Evolutionary conservation across 2,329 filamentous ascomycete genomes (phyloP).

Genomic region (Pseudomassariella vexata): DNA sequence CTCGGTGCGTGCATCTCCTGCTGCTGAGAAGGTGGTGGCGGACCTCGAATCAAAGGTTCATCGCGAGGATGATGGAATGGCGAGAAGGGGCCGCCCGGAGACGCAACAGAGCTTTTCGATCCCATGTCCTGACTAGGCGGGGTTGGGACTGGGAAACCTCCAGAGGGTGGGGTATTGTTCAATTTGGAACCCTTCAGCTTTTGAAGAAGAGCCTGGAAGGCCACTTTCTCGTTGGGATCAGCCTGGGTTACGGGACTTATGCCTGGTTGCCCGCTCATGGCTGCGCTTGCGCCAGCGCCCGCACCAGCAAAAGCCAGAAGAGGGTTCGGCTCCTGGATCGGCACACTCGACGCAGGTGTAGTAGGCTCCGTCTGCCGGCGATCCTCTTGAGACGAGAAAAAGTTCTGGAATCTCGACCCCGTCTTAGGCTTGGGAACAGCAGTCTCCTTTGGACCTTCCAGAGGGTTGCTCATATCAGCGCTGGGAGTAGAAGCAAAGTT

Average conservation of each 20-base stretch:
- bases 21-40: slow-evolving; percentile 26
- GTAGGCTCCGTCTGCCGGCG: slow-evolving; percentile 44
- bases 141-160: slow-evolving; percentile 21
- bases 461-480: slow-evolving; percentile 45
- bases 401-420: slow-evolving; percentile 75
- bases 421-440: slow-evolving; percentile 47
- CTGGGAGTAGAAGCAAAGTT: slow-evolving; percentile 38
- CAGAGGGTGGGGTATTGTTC: slow-evolving; percentile 37
- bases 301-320: slow-evolving; percentile 19
- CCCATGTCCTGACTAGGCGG: slow-evolving; percentile 21
- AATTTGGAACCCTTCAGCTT: slow-evolving; percentile 59
- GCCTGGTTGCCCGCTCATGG: no score
- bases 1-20: slow-evolving; percentile 50
- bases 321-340: slow-evolving; percentile 19
- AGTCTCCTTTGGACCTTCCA: slow-evolving; percentile 39
- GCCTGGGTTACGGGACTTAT: neutral
- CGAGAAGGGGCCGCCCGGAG: slow-evolving; percentile 44
- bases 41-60: slow-evolving; percentile 33
- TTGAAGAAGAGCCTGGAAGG: slow-evolving; percentile 74
- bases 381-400: slow-evolving; percentile 61
- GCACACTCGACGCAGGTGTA: slow-evolving; percentile 27
- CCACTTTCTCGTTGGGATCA: slow-evolving; percentile 71
- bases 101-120: slow-evolving; percentile 34
- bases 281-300: slow-evolving; percentile 7
- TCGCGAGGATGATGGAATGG: slow-evolving; percentile 40